Evolutionary conservation across 768 basidiomycete species (phyloP).

Genomic region (Pleurotus giganteus): DNA sequence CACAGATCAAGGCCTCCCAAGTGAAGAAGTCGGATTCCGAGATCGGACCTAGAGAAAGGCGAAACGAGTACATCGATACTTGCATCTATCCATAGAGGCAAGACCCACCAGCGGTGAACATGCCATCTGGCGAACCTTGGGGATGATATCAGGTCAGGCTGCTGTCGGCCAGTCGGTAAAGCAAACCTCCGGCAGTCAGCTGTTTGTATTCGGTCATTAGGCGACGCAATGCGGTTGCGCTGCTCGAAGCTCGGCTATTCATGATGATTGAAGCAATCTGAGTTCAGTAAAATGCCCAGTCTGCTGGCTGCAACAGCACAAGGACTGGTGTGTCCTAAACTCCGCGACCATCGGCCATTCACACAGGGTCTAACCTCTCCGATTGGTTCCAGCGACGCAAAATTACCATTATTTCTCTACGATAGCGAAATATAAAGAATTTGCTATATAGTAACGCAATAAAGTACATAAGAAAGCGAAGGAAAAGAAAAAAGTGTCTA

Average conservation of each 20-base stretch:
- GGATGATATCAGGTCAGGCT: conserved; percentile 6
- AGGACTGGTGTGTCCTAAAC: background rate
- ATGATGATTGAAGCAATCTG: conserved; percentile 26
- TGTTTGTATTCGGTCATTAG: conserved; percentile 95
- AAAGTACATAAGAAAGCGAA: conserved; percentile 4
- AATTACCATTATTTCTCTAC: background rate
- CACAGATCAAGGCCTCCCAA: conserved; percentile 94
- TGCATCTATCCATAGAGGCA: conserved; percentile 4
- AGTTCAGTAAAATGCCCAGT: background rate
- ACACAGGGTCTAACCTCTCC: conserved; percentile 2
- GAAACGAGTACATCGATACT: conserved; percentile 5
- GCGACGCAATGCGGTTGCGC: conserved; percentile 74
- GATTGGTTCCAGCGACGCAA: conserved; percentile 4
- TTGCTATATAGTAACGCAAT: conserved; percentile 3
- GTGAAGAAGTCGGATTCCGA: conserved; percentile 93
- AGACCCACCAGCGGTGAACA: conserved; percentile 85
- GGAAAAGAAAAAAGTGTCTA: conserved; percentile 5
- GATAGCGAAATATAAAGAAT: conserved; percentile 1
- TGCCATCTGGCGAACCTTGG: conserved; percentile 83
- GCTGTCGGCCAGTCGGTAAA: background rate
- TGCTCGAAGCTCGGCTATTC: conserved; percentile 53
- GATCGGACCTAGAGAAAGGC: conserved; percentile 61
- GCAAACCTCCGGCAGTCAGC: conserved; percentile 69
- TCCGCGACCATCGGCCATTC: conserved; percentile 4
- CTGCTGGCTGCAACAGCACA: background rate